Conservation (phyloP, 2,329 filamentous ascomycete species). For the Trichoderma asperellum region DNA sequence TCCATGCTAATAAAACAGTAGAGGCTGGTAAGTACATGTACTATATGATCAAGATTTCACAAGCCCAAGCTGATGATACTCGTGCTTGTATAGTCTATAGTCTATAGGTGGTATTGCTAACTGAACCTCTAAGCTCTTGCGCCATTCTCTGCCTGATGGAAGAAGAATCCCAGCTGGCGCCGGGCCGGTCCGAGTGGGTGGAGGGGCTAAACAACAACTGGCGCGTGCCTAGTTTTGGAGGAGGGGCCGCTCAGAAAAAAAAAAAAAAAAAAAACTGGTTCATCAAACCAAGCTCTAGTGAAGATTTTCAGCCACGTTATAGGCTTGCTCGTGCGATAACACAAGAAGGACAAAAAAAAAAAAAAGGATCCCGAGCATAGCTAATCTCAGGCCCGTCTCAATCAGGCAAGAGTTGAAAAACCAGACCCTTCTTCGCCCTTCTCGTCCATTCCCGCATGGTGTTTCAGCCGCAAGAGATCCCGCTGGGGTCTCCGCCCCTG, state of each 20-base stretch:
- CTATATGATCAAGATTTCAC: neutral
- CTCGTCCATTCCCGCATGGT: slow-evolving; percentile 28
- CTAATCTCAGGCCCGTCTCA: neutral
- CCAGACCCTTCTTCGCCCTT: neutral
- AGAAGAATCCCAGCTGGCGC: neutral
- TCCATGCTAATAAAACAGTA: neutral
- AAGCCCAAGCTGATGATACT: neutral
- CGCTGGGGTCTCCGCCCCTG: slow-evolving; percentile 35
- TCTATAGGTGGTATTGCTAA: neutral
- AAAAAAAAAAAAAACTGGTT: neutral
- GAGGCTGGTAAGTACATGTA: neutral
- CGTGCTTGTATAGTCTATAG: too few relatives aligned
- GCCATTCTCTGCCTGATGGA: neutral
- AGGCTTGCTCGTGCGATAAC: neutral
- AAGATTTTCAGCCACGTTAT: neutral
- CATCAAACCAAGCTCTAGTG: neutral
- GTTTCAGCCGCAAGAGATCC: slow-evolving; percentile 40
- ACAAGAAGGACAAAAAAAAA: neutral
- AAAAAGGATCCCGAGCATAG: neutral
- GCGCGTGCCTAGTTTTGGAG: neutral
- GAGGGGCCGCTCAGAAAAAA: neutral
- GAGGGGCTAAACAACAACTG: neutral
- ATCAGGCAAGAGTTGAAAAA: neutral
- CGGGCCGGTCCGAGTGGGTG: neutral
- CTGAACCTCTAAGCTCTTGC: neutral